Evolutionary conservation across 225 moss, liverwort and hornwort genomes (phyloP).

Genomic region (Lunularia cruciata): DNA sequence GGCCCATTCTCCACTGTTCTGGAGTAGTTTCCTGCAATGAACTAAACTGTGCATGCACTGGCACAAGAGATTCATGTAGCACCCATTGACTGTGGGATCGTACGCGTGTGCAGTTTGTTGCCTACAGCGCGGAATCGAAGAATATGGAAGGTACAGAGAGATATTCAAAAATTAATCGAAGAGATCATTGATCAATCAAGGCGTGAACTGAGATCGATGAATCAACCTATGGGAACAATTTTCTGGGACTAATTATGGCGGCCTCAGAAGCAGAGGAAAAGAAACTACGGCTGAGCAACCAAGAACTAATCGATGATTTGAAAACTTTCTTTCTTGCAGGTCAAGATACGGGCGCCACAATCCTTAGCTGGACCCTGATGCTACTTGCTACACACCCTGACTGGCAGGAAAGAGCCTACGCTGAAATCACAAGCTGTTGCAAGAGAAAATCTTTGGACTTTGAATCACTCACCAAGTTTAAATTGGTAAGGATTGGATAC

Average conservation of each 20-base stretch:
- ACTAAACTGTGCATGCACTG: too few species aligned
- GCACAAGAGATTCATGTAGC: too few species aligned
- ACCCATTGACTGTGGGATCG: background rate
- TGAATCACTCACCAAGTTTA: background rate
- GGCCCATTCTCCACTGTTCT: too few species aligned
- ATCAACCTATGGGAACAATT: background rate
- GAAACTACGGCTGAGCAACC: background rate
- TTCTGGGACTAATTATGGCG: constrained; percentile 7
- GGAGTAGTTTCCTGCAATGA: too few species aligned
- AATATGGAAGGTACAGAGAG: background rate
- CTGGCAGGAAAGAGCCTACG: constrained; percentile 18
- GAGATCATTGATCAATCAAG: background rate
- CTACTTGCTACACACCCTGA: constrained; percentile 1
- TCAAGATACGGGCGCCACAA: background rate
- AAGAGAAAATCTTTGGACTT: background rate
- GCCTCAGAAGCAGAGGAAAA: background rate
- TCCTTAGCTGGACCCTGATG: constrained; percentile 6
- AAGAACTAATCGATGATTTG: background rate
- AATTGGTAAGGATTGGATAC: background rate
- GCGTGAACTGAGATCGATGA: background rate
- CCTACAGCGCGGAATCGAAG: background rate
- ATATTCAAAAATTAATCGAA: background rate
- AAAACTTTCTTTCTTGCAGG: constrained; percentile 13
- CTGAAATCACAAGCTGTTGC: background rate
- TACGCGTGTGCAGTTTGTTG: background rate